Base-by-base conservation (phyloP, 495 filamentous ascomycete species). In the Mytilinidion resinicola region DNA sequence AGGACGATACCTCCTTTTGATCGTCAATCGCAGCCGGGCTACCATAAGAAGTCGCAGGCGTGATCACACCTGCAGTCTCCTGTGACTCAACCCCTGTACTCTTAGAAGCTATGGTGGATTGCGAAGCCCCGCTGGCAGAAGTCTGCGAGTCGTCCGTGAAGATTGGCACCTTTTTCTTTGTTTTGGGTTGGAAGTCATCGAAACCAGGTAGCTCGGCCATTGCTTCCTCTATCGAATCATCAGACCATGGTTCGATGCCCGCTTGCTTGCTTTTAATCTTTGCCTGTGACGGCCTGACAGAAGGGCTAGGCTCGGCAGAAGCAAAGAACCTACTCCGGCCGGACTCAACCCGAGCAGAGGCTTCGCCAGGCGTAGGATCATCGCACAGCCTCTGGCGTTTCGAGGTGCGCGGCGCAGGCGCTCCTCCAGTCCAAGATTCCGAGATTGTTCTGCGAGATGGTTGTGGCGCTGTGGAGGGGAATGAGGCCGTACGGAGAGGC, bases 371-470 rank as follows among this genome's bases (percentile, higher is more conserved):
- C 8, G 63, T 21, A 48, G 51, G 55, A 30, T 85, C 82, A 1
- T 81, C 80, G 61, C 82, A 85, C 4, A 87, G 76, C 36, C 84
- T 75, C 61, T 81, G 81, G 46, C 84, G 76, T 71, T 89, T 90
- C 1, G 70, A 70, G 9, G 81, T 70, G 41, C 79, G 77, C 21
- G 80, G 69, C 15, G 72, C 73, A 14, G 79, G 76, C 46, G 56
- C 51, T 50, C 54, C 43, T 55, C 50, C 37, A n/a, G 43, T 38
- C 30, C 34, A 54, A 34, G 56, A 55, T 8, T 55, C 59, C 9
- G 53, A 58, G 12, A 60, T 54, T 1, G 62, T 53, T 12, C 69
- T 61, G 21, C 65, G 53, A 21, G 51, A 21, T 5, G 53, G 73
- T 68, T 36, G 74, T 68, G 7, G 81, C 38, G 66, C 73, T 61